Conservation (phyloP, 2,329 filamentous ascomycete species). For the Chrysoporthe deuterocubensis region DNA sequence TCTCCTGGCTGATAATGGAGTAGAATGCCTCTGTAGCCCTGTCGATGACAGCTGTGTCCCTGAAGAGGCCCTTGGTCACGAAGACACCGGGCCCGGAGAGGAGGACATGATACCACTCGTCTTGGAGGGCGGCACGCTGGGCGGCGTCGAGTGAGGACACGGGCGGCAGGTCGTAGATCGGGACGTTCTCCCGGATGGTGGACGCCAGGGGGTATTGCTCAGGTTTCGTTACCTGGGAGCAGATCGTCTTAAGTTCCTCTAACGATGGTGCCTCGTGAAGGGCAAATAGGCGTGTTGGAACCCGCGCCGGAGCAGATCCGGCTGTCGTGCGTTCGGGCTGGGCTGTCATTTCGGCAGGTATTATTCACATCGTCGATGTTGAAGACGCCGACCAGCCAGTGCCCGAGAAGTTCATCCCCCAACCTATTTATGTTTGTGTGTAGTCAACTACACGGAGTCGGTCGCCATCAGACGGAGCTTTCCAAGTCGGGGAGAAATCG, state of each 20-base stretch:
- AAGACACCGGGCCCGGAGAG: slow-evolving; percentile 62
- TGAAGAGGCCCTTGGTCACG: slow-evolving; percentile 58
- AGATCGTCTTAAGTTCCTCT: slow-evolving; percentile 49
- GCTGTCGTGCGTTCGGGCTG: not conserved
- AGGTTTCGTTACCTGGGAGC: slow-evolving; percentile 42
- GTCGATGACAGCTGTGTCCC: slow-evolving; percentile 45
- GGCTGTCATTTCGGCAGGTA: not conserved
- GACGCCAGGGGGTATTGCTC: slow-evolving; percentile 52
- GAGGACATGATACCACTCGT: slow-evolving; percentile 65
- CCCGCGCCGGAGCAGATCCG: no score
- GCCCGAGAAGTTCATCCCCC: no score
- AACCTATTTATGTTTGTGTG: no score
- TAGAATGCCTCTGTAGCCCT: slow-evolving; percentile 52
- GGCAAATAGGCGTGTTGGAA: slow-evolving; percentile 32
- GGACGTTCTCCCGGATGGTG: slow-evolving; percentile 53
- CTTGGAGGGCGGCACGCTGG: slow-evolving; percentile 50
- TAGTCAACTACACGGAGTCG: no score
- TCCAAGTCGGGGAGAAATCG: no score
- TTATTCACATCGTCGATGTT: no score
- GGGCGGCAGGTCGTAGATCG: slow-evolving; percentile 55
- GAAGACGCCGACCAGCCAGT: no score
- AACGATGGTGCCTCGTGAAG: slow-evolving; percentile 42
- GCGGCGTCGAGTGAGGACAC: slow-evolving; percentile 37
- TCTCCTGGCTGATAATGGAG: slow-evolving; percentile 52
- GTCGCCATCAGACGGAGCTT: no score